Percentiles rank a stretch among this genome's conserved stretches.
Evolutionary conservation across 2,329 filamentous ascomycete species (phyloP).

Genomic region (Zelopaecilomyces penicillatus): DNA sequence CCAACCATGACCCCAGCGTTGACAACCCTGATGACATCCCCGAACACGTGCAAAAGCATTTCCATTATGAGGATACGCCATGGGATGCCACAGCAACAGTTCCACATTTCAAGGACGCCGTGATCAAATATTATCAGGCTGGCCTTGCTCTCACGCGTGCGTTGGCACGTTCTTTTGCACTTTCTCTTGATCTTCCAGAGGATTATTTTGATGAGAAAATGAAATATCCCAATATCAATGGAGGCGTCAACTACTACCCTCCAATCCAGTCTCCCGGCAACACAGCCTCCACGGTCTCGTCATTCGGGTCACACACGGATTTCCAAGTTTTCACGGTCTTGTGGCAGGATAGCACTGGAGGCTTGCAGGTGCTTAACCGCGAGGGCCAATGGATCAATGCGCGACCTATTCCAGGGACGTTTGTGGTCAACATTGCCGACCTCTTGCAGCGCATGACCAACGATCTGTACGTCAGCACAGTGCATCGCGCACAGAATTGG

Average conservation of each 20-base stretch:
- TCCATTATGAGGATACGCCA: conserved; percentile 41
- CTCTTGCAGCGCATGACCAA: conserved; percentile 44
- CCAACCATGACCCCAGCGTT: conserved; percentile 40
- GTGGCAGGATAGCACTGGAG: conserved; percentile 34
- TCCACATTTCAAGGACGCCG: conserved; percentile 38
- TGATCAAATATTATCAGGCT: conserved; percentile 37
- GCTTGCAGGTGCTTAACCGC: conserved; percentile 34
- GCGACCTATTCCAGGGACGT: conserved; percentile 29
- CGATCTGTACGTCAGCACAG: conserved; percentile 37
- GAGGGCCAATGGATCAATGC: conserved; percentile 34
- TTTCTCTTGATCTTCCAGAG: conserved; percentile 46
- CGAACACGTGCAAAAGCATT: conserved; percentile 29
- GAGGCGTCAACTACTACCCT: conserved; percentile 34
- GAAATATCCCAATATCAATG: conserved; percentile 38
- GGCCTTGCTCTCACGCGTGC: conserved; percentile 43
- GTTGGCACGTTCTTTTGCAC: conserved; percentile 44
- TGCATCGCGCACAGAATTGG: conserved; percentile 39
- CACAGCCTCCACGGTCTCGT: conserved; percentile 17
- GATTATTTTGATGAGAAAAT: conserved; percentile 46
- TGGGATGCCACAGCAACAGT: conserved; percentile 43
- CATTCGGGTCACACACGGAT: conserved; percentile 45
- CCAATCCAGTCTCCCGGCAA: conserved; percentile 10
- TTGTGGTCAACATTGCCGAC: conserved; percentile 45
- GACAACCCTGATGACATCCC: conserved; percentile 33
- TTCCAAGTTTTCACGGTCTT: conserved; percentile 44